Evolutionary conservation across 108 stramenopile genomes (phyloP).

Genomic region (Conticribra weissflogii): DNA sequence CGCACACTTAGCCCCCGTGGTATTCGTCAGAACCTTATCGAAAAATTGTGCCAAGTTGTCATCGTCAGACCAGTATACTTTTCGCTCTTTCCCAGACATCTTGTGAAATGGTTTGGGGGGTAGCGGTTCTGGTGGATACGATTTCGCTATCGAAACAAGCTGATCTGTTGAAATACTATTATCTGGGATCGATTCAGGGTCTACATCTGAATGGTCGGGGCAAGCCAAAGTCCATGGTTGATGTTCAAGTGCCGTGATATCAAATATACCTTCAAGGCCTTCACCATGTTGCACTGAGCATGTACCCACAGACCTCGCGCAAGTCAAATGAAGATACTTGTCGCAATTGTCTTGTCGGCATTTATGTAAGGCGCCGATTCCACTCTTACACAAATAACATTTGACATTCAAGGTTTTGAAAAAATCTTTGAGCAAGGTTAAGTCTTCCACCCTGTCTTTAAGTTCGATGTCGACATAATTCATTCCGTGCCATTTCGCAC

Average conservation of each 20-base stretch:
- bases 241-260: conserved; percentile 30
- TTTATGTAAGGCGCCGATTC: conserved; percentile 67
- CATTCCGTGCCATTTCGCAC: conserved; percentile 91
- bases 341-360: conserved; percentile 71
- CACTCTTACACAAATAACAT: conserved; percentile 73
- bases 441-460: conserved; percentile 72
- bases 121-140: conserved; percentile 71
- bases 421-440: conserved; percentile 53
- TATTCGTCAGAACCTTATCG: conserved; percentile 49
- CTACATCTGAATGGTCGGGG: conserved; percentile 70
- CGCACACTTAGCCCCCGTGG: conserved; percentile 65
- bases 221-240: conserved; percentile 83
- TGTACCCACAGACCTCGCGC: conserved; percentile 73
- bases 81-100: conserved; percentile 61
- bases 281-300: conserved; percentile 89
- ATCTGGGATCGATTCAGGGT: conserved; percentile 45
- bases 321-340: conserved; percentile 79
- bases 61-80: conserved; percentile 46
- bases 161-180: conserved; percentile 52
- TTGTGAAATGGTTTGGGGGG: conserved; percentile 69
- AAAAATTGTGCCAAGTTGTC: conserved; percentile 65
- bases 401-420: conserved; percentile 48
- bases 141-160: conserved; percentile 62
- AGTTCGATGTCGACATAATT: conserved; percentile 53
- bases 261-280: conserved; percentile 60